Evolutionary conservation across 306 rosid genomes (phyloP).

Genomic region (Sechiopsis laciniata): DNA sequence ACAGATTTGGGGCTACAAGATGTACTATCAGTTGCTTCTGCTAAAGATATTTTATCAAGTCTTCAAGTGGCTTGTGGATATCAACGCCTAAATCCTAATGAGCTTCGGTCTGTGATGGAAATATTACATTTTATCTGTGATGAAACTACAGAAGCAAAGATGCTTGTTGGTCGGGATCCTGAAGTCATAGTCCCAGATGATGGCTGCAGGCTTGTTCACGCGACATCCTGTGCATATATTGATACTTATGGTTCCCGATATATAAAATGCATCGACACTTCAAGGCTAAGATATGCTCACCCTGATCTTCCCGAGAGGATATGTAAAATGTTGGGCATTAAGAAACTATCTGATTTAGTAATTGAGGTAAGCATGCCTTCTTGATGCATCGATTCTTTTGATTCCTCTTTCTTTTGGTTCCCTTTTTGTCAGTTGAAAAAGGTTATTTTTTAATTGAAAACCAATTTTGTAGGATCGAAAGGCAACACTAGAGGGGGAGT

Average conservation of each 20-base stretch:
- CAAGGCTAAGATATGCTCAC: constrained; percentile 81
- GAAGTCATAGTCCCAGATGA: constrained; percentile 87
- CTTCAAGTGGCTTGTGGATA: constrained; percentile 86
- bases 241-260: constrained; percentile 83
- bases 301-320: constrained; percentile 83
- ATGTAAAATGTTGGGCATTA: constrained; percentile 58
- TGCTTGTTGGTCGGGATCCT: constrained; percentile 46
- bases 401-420: constrained; percentile 9
- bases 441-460: constrained; percentile 29
- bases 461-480: too few species aligned
- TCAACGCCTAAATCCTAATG: constrained; percentile 91
- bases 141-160: constrained; percentile 43
- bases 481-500: too few species aligned
- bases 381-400: constrained; percentile 23
- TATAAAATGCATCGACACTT: constrained; percentile 71
- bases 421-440: not conserved
- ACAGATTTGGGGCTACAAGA: constrained; percentile 92
- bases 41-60: constrained; percentile 69
- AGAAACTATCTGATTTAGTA: constrained; percentile 73
- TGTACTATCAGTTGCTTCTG: constrained; percentile 61
- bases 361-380: constrained; percentile 57
- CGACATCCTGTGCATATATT: constrained; percentile 66
- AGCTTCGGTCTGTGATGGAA: constrained; percentile 92
- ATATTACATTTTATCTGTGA: constrained; percentile 73
- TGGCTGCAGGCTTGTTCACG: constrained; percentile 91